Evolutionary conservation across 371 early-diverging fungal species (phyloP), one percentile per base, ranked within the genome.

Genomic region (Hamiltosporidium magnivora): DNA sequence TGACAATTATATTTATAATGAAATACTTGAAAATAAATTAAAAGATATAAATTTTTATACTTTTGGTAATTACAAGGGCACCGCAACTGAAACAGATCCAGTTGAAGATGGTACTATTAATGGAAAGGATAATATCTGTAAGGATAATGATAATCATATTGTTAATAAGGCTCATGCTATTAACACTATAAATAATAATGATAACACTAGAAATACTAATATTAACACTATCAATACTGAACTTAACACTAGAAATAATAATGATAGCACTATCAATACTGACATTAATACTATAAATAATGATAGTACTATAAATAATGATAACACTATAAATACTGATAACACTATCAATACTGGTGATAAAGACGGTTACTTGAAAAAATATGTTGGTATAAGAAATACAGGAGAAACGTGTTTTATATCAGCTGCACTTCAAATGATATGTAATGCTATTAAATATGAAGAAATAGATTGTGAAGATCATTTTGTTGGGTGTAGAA

Each of bases 351-450:
- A 25, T 25, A 25, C 25, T 25, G 25, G 25, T 25, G 25, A 25
- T 25, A 25, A 25, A 25, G 25, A 25, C 25, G 25, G 25, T 25
- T 25, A 25, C 25, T 25, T 25, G 25, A 25, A 25, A 42, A 53
- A 44, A 11, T 66, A 60, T 55, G 54, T 69, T 3, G 81, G 81
- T n/a, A 78, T 80, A 40, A 44, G 40, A 11, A 75, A 80, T 61
- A 44, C 61, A 25, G 79, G 79, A 40, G 72, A 76, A 55, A 80
- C 77, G 0, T 80, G 81, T 56, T 80, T 68, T 64, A 74, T 80
- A 40, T 72, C 79, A 12, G 52, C 70, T 66, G 75, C 68, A 37
- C 53, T 80, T 1, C 80, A 80, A 53, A 39, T 74, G 37, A 9
- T 80, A 25, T 68, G 71, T 11, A 58, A 71, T 55, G 58, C 58